A percentile compares a stretch with the other conserved stretches of the same genome.
Evolutionary conservation across 352 stramenopile species (phyloP).

Genomic region (Pythium volutum): DNA sequence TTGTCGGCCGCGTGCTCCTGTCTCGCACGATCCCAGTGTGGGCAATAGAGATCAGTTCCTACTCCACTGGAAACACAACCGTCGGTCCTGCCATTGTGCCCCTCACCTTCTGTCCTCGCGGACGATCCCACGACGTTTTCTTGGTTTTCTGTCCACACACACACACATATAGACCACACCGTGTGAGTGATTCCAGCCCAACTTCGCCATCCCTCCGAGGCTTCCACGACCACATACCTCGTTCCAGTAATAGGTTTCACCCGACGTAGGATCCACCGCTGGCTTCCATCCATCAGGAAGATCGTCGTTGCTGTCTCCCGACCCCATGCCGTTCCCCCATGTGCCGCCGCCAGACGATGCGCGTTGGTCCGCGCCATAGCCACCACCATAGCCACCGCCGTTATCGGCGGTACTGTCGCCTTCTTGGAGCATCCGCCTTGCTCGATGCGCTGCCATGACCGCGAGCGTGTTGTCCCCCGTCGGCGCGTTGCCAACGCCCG

Average conservation of each 20-base stretch:
- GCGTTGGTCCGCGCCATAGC: neutral
- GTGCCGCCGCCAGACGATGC: neutral
- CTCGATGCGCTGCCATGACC: conserved; percentile 42
- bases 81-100: neutral
- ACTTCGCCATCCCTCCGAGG: neutral
- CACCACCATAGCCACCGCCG: neutral
- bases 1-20: neutral
- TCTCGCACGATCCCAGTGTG: neutral
- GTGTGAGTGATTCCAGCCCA: too few species aligned
- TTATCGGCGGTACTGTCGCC: neutral
- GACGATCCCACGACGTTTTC: conserved; percentile 72
- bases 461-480: conserved; percentile 77
- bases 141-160: conserved; percentile 50
- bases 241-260: conserved; percentile 80
- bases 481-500: conserved; percentile 7
- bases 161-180: too few species aligned
- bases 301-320: neutral
- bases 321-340: neutral
- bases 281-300: conserved; percentile 56
- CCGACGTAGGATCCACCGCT: conserved; percentile 40
- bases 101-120: conserved; percentile 17
- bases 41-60: neutral
- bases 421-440: conserved; percentile 38
- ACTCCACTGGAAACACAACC: neutral
- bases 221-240: conserved; percentile 36